phyloP scores from a whole-genome alignment of 139 green algal genomes.

The Yamagishiella unicocca region DNA sequence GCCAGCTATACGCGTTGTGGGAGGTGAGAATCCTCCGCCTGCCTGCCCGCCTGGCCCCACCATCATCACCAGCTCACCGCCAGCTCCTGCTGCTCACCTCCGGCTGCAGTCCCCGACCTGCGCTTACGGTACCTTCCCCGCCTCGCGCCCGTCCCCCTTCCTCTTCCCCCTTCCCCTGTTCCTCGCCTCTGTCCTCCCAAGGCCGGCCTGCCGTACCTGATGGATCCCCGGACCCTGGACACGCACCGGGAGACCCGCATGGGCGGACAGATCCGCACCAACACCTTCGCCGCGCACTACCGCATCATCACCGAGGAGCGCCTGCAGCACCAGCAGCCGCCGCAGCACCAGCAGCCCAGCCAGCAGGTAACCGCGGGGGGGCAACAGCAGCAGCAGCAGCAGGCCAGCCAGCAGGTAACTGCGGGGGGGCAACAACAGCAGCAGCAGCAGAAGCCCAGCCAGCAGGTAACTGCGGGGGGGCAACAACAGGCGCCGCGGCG shows the following conservation, averaged over 20 bases:
- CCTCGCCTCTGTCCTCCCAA: too few species aligned
- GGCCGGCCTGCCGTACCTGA: conserved; percentile 60
- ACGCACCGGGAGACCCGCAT: conserved; percentile 61
- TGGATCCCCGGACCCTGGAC: conserved; percentile 57
- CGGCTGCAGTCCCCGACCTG: too few species aligned
- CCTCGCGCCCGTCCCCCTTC: too few species aligned
- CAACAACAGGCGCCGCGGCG: too few species aligned
- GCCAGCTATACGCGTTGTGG: conserved; percentile 61
- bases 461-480: too few species aligned
- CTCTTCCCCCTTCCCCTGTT: too few species aligned
- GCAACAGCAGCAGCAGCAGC: neutral
- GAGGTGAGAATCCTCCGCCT: conserved; percentile 62
- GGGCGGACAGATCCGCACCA: conserved; percentile 54
- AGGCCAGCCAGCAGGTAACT: neutral
- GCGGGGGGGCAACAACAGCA: too few species aligned
- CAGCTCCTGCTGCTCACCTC: too few species aligned
- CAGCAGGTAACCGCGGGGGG: neutral
- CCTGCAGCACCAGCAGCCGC: neutral
- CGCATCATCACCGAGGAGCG: conserved; percentile 38
- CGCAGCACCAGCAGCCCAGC: neutral
- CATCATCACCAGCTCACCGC: too few species aligned
- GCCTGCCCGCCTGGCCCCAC: too few species aligned
- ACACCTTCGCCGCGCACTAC: conserved; percentile 67
- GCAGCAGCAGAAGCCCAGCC: neutral
- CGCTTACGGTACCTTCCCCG: too few species aligned